Percentiles rank a stretch among this genome's conserved stretches.
These are phyloP conservation scores for Aegilops tauschii DNA, from an alignment of 176 grass and related monocot genomes.

Conservation along the genomic window DNA sequence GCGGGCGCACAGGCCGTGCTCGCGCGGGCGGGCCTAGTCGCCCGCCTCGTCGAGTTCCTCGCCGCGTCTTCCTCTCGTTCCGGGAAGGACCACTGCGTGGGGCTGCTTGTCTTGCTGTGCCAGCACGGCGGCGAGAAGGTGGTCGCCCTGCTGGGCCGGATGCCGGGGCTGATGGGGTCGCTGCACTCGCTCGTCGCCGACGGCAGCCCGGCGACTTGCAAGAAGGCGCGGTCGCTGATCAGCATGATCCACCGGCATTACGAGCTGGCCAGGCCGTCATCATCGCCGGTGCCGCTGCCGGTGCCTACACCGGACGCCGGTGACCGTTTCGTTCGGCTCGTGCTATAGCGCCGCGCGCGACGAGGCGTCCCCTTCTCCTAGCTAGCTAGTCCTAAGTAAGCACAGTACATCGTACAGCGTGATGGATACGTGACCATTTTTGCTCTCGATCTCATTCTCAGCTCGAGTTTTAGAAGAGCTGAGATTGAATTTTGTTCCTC, in stretches of 20 bases:
- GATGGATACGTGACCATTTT: slow-evolving; percentile 12
- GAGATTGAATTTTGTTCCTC: slow-evolving; percentile 30
- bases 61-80: slow-evolving; percentile 36
- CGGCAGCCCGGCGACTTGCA: slow-evolving; percentile 48
- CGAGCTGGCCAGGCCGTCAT: slow-evolving; percentile 20
- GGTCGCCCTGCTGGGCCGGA: slow-evolving; percentile 52
- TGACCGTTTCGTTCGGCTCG: slow-evolving; percentile 48
- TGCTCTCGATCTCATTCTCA: slow-evolving; percentile 28
- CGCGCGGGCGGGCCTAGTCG: slow-evolving; percentile 19
- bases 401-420: slow-evolving; percentile 21
- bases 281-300: neutral
- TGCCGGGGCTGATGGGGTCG: slow-evolving; percentile 49
- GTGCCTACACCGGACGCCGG: neutral
- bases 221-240: slow-evolving; percentile 62
- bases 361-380: neutral
- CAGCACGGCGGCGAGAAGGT: slow-evolving; percentile 53
- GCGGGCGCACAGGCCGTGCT: slow-evolving; percentile 51
- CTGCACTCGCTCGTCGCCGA: slow-evolving; percentile 60
- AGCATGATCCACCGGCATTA: slow-evolving; percentile 62
- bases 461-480: slow-evolving; percentile 84
- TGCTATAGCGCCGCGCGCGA: slow-evolving; percentile 36
- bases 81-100: slow-evolving; percentile 60
- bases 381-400: neutral
- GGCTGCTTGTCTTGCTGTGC: slow-evolving; percentile 53
- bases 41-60: slow-evolving; percentile 48